Evolutionary conservation across 345 rosid genomes (phyloP), one percentile per base, ranked within the genome.

Genomic region (Adansonia digitata): DNA sequence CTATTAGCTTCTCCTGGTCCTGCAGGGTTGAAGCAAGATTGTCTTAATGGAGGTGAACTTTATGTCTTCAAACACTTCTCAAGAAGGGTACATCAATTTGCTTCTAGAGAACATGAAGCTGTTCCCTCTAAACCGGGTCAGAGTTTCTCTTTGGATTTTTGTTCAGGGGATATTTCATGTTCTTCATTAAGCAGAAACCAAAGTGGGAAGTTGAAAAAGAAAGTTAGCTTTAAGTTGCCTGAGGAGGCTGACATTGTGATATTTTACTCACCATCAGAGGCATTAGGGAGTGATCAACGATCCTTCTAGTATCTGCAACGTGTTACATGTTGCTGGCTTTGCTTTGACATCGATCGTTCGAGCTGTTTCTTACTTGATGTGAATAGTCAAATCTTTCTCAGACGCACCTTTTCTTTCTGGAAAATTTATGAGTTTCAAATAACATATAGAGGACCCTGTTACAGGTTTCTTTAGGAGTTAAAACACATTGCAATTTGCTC

Each of bases 201-300:
- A 63, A 81, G 74, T 64, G 62, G 74, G 59, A 77, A 48, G 77
- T 0, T 7, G 40, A 79, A 45, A 65, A 85, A 85, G 82, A 82
- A 63, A 75, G 87, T 87, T 27, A 80, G 79, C 76, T 85, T 87
- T 77, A 85, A 60, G 80, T 55, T 72, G 74, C 87, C 87, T 0
- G 81, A 82, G 26, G 84, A 83, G 48, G 61, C 81, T 52, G 86
- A 85, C 18, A 69, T 79, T 53, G 53, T 77, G 69, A 6, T 81
- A 2, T 82, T 83, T 60, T 65, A 82, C 77, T 85, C 81, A 6
- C 80, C 88, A 14, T 18, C 22, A 4, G 45, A 77, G 18, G 17
- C 69, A 31, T 12, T 26, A 37, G 57, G 29, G 46, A 35, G 37
- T 64, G 14, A 71, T 34, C 2, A 63, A 14, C 0, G 2, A 11